Base-by-base conservation (phyloP, 129 eudicot species). In the Saussurea involucrata region DNA sequence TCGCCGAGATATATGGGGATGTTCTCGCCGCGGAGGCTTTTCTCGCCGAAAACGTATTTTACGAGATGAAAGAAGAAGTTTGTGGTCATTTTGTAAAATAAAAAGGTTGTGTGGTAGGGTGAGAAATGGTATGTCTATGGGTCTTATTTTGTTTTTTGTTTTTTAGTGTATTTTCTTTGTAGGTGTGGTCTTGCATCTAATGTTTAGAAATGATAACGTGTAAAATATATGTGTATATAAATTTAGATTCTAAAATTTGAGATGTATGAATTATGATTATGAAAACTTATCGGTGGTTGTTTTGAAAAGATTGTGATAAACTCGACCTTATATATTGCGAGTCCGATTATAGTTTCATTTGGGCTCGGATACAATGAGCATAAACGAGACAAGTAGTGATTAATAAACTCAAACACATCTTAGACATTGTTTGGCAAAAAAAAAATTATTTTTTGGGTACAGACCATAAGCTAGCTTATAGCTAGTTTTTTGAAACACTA, bases 11-110 rank as follows among this genome's bases (percentile, higher is more conserved):
- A 86, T 42, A 42, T 82, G 84, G 90, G 91, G 61, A 85, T 90
- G 90, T 88, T 93, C 60, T 93, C 98, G 10, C 98, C 97, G 0
- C 79, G 74, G 6, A 49, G 98, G 74, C 81, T 93, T 22, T 88
- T 93, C 68, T 93, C 98, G 3, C 93, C 98, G 5, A 88, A 77
- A 65, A 69, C 68, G 5, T 76, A 85, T 76, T 87, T 91, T 27
- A 74, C 93, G 0, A 84, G 81, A 74, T 86, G 80, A 86, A 71
- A 63, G 22, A 24, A 22, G 9, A 12, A 27, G n/a, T 7, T 25
- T 42, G 20, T 61, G 64, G 33, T 55, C 17, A 12, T 67, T 46
- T 77, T 65, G 80, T 66, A 68, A 34, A 32, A 20, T 71, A 60
- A 63, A 61, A 60, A 37, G 70, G 46, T 78, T 37, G 4, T 34